Percentiles rank a stretch among this genome's conserved stretches.
Conservation (phyloP, 352 stramenopile species). For the Globisporangium takayamanum region DNA sequence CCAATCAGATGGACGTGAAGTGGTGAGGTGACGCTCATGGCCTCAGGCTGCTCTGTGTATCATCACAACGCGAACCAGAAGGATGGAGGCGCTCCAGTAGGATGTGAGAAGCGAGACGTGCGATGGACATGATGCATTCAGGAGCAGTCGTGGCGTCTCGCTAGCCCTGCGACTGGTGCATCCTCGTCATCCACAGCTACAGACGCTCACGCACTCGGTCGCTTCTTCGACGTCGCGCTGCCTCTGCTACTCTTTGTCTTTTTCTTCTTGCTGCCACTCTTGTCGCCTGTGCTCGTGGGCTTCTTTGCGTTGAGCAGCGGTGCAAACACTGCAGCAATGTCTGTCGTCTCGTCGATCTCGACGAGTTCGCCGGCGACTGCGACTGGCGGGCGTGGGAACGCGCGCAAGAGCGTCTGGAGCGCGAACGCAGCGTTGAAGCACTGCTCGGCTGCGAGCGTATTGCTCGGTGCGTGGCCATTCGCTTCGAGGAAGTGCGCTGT, state of each 20-base stretch:
- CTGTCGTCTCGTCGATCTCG: conserved; percentile 35
- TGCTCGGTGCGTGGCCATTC: conserved; percentile 44
- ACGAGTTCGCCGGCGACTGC: conserved; percentile 37
- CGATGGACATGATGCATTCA: too few species aligned
- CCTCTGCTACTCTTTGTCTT: conserved; percentile 14
- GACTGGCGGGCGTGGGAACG: conserved; percentile 51
- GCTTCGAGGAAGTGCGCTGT: conserved; percentile 45
- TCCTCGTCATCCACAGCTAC: conserved; percentile 6
- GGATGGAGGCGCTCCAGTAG: too few species aligned
- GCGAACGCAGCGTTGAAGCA: conserved; percentile 76
- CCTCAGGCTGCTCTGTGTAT: too few species aligned
- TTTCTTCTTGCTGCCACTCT: conserved; percentile 8
- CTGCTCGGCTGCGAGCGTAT: conserved; percentile 44
- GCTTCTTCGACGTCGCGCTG: conserved; percentile 33
- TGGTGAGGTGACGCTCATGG: too few species aligned
- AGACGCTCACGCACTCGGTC: conserved; percentile 12
- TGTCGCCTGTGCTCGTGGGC: background rate
- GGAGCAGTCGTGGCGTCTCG: too few species aligned
- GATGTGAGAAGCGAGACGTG: too few species aligned
- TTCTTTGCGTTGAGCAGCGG: conserved; percentile 31
- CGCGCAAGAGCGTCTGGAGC: conserved; percentile 64
- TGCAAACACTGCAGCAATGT: conserved; percentile 36
- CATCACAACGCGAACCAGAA: too few species aligned
- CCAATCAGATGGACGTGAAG: too few species aligned
- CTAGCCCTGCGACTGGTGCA: too few species aligned